phyloP scores from a whole-genome alignment of 208 protist species.

The Vickermania ingenoplastis region DNA sequence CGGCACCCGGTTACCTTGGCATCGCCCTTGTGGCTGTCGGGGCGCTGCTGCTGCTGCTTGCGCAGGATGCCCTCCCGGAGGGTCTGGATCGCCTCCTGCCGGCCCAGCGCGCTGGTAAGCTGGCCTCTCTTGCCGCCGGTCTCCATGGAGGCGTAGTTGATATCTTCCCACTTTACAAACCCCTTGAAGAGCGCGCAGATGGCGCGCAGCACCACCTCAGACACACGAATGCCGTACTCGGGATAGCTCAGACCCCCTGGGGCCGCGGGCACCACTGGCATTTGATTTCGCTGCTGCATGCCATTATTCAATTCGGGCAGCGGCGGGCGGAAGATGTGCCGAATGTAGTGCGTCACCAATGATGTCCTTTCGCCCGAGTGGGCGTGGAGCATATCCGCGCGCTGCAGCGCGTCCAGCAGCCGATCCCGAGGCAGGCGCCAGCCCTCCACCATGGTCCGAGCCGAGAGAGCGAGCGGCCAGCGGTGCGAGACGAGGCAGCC shows the following conservation, averaged over 20 bases:
- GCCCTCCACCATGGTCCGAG: conserved; percentile 81
- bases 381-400: conserved; percentile 45
- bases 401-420: conserved; percentile 51
- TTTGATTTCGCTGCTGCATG: conserved; percentile 49
- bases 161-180: conserved; percentile 76
- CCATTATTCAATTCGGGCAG: conserved; percentile 57
- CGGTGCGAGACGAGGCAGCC: conserved; percentile 70
- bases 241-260: conserved; percentile 42
- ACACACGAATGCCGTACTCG: conserved; percentile 41
- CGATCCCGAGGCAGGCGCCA: conserved; percentile 55
- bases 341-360: conserved; percentile 43
- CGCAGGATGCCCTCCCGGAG: not conserved
- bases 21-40: not conserved
- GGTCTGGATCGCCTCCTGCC: not conserved
- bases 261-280: conserved; percentile 52
- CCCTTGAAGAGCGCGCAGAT: conserved; percentile 60
- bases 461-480: conserved; percentile 66
- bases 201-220: conserved; percentile 57
- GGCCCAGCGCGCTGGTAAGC: not conserved
- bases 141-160: conserved; percentile 57
- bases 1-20: too few relatives aligned
- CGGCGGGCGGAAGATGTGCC: conserved; percentile 52
- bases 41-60: not conserved
- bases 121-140: not conserved
- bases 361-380: conserved; percentile 63